These are phyloP conservation scores for Diaporthe amygdali DNA, from an alignment of 2,329 filamentous ascomycete species.

Conservation along the genomic window DNA sequence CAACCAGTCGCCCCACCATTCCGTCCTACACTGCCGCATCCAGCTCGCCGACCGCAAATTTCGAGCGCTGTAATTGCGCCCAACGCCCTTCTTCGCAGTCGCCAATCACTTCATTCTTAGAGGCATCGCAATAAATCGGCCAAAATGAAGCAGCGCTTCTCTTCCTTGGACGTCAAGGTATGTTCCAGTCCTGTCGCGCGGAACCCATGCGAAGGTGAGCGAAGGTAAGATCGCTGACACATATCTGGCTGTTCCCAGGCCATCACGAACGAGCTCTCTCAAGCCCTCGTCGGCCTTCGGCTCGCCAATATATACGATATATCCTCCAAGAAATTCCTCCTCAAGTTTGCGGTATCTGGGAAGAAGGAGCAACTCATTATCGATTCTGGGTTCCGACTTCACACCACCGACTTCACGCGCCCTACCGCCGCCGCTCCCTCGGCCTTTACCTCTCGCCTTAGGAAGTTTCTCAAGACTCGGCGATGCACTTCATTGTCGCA, in stretches of 20 bases:
- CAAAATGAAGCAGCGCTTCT: conserved; percentile 80
- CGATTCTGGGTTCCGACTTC: conserved; percentile 94
- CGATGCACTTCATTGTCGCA: conserved; percentile 82
- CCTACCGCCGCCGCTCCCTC: conserved; percentile 86
- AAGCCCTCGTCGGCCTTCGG: conserved; percentile 76
- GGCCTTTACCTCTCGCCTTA: conserved; percentile 80
- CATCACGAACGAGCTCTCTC: conserved; percentile 90
- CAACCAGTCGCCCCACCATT: neutral
- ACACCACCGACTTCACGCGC: conserved; percentile 88
- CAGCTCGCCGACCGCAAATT: conserved; percentile 15
- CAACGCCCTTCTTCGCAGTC: neutral
- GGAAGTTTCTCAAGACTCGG: conserved; percentile 87
- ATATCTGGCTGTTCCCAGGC: conserved; percentile 60
- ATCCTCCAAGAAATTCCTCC: conserved; percentile 90
- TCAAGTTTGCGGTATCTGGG: conserved; percentile 93
- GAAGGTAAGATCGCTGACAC: neutral
- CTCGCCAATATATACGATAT: conserved; percentile 96
- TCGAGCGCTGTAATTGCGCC: neutral
- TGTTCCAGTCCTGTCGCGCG: neutral
- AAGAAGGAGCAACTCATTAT: conserved; percentile 88
- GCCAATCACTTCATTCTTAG: neutral
- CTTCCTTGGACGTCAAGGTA: conserved; percentile 79
- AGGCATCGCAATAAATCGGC: neutral
- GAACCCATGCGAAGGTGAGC: neutral
- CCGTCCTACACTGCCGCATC: conserved; percentile 5